A percentile compares a stretch with the other conserved stretches of the same genome.
Conservation (phyloP, 495 filamentous ascomycete genomes). For the Xylaria acuta region DNA sequence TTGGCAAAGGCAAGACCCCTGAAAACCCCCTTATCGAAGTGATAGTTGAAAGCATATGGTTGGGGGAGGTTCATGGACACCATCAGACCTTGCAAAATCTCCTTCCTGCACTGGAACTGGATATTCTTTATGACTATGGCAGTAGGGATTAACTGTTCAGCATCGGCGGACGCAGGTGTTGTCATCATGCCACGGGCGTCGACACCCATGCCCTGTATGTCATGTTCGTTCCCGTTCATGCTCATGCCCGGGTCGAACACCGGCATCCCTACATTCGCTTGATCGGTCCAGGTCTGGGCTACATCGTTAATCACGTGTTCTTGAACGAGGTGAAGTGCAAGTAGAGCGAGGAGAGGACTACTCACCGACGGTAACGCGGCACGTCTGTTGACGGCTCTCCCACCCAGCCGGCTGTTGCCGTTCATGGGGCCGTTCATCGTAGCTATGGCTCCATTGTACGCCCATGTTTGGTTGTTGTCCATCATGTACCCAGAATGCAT, state of each 20-base stretch:
- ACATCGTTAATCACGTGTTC: slow-evolving; percentile 20
- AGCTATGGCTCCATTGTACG: slow-evolving; percentile 54
- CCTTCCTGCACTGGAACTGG: slow-evolving; percentile 97
- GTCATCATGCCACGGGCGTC: slow-evolving; percentile 42
- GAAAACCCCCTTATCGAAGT: slow-evolving; percentile 98
- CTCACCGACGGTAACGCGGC: slow-evolving; percentile 57
- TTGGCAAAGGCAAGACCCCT: slow-evolving; percentile 96
- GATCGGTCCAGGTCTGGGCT: slow-evolving; percentile 57
- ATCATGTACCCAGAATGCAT: slow-evolving; percentile 47
- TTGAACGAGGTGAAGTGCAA: not conserved
- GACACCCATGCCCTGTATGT: slow-evolving; percentile 34
- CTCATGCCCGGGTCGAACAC: slow-evolving; percentile 41
- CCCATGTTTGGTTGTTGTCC: slow-evolving; percentile 58
- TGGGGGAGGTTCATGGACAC: slow-evolving; percentile 87
- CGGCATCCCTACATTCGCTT: slow-evolving; percentile 49
- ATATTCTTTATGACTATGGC: slow-evolving; percentile 99
- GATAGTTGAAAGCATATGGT: slow-evolving; percentile 99
- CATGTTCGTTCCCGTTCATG: slow-evolving; percentile 45
- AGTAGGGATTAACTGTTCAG: slow-evolving; percentile 86
- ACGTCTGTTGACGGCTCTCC: slow-evolving; percentile 50
- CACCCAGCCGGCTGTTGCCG: slow-evolving; percentile 51
- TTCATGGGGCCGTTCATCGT: slow-evolving; percentile 56
- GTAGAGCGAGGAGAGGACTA: slow-evolving; percentile 25
- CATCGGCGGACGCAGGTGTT: slow-evolving; percentile 59
- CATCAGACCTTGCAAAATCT: slow-evolving; percentile 91